phyloP scores from a whole-genome alignment of 345 rosid genomes.

The Cardamine chenopodiifolia region DNA sequence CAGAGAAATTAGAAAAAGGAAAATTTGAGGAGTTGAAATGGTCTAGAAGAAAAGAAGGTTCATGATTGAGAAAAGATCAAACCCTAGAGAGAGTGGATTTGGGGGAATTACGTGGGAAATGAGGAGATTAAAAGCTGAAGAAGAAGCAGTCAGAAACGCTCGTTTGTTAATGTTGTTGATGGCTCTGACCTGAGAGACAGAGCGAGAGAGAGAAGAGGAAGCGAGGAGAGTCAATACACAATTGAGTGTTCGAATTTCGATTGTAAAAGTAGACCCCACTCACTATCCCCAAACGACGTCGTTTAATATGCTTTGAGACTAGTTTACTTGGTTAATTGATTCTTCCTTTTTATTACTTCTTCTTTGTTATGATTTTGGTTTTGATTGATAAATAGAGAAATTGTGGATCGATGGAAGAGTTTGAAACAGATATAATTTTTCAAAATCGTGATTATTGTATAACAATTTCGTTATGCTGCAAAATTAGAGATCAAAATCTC shows the following conservation, averaged over 20 bases:
- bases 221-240: neutral
- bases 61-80: conserved; percentile 29
- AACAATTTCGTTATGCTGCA: neutral
- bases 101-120: conserved; percentile 35
- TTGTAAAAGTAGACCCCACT: neutral
- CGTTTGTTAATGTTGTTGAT: conserved; percentile 13
- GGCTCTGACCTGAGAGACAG: conserved; percentile 34
- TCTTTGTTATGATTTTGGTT: neutral
- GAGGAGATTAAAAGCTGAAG: conserved; percentile 15
- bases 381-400: neutral
- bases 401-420: neutral
- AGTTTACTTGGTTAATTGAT: neutral
- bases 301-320: neutral
- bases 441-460: neutral
- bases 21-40: neutral
- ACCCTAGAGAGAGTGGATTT: conserved; percentile 22
- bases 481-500: neutral
- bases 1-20: neutral
- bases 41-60: conserved; percentile 28
- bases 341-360: too few species aligned
- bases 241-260: conserved; percentile 19
- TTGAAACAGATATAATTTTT: too few species aligned
- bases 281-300: neutral
- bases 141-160: conserved; percentile 26
- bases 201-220: neutral